Evolutionary conservation across 768 basidiomycete species (phyloP), one percentile per base, ranked within the genome.

Genomic region (Pleurotus tuber-regium): DNA sequence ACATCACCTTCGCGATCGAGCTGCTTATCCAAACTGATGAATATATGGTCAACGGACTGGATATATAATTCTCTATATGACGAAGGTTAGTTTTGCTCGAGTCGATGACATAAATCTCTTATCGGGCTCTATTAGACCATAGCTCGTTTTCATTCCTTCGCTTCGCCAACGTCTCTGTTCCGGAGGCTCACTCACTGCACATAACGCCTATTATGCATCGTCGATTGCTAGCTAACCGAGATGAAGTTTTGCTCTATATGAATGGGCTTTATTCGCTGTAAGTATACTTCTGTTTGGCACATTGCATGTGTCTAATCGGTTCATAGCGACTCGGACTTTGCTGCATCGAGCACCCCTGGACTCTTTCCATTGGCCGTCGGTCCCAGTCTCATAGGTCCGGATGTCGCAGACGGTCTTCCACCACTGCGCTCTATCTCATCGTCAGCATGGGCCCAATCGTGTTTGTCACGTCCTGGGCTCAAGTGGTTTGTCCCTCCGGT

Each of bases 41-140:
- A 88, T 65, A 95, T 99, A 51, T 99, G 97, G 96, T 78, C 84
- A 1, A 77, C 86, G 0, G 89, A 92, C 57, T 82, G 87, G 79
- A 85, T 98, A 35, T 73, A 86, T 52, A 72, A 68, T 29, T 92
- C 92, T 4, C 62, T 92, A 16, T 72, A 78, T 39, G 75, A 85
- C n/a, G 72, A 81, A 64, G 75, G 89, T 88, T 61, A 56, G 79
- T 57, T 33, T 60, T n/a, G n/a, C n/a, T n/a, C n/a, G n/a, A n/a
- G n/a, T n/a, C n/a, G n/a, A n/a, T n/a, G n/a, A n/a, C n/a, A n/a
- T n/a, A n/a, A 14, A 38, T 43, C 23, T 46, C 39, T 57, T 5
- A 48, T 36, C 9, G 53, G 54, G 16, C 16, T 10, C 24, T 19
- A 29, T 39, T 29, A 70, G 63, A 57, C 50, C 68, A 71, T 65